Conservation (phyloP, 306 rosid genomes). For the Quercus alba region DNA sequence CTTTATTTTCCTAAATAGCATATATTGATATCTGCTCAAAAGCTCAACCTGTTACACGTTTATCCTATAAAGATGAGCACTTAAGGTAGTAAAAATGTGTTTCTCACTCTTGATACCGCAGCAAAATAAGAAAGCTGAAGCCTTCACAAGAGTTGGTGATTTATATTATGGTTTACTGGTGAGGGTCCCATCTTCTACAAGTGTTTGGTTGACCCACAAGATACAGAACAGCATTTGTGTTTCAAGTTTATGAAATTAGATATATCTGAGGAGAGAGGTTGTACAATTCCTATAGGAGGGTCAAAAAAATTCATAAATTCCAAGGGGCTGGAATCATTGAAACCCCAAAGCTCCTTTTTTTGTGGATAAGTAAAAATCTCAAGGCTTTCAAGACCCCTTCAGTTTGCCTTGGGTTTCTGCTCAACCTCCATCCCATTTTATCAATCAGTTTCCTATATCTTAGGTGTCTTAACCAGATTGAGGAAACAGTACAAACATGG, state of each 20-base stretch:
- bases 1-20: not conserved
- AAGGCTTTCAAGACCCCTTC: not conserved
- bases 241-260: too few species aligned
- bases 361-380: not conserved
- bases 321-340: not conserved
- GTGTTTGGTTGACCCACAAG: too few species aligned
- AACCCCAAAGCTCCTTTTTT: not conserved
- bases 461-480: not conserved
- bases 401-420: not conserved
- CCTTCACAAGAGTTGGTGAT: not conserved
- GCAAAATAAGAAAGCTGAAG: not conserved
- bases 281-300: not conserved
- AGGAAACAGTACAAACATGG: not conserved
- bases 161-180: too few species aligned
- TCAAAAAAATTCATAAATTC: not conserved
- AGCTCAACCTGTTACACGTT: not conserved
- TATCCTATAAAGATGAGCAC: not conserved
- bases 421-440: not conserved
- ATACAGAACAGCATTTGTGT: too few species aligned
- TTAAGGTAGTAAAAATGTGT: not conserved
- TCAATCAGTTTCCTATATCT: not conserved
- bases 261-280: too few species aligned
- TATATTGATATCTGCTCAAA: not conserved
- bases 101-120: not conserved
- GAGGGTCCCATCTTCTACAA: too few species aligned